phyloP scores from a whole-genome alignment of 306 rosid species.

The Quercus berberidifolia region DNA sequence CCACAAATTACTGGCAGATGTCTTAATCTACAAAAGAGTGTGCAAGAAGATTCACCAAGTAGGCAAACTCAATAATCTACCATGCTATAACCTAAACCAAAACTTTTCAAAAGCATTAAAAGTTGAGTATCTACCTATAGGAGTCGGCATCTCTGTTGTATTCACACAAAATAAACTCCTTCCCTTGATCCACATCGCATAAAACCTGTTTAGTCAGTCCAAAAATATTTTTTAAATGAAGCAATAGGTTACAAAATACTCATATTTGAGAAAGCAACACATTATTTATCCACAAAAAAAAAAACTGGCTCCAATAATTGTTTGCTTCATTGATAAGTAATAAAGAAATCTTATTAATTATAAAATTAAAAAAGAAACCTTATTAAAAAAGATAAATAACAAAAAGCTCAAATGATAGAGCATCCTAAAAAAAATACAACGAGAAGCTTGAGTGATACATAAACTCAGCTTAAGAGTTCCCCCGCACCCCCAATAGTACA shows the following conservation, averaged over 20 bases:
- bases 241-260: background rate
- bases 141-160: conserved; percentile 98
- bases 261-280: background rate
- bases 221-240: background rate
- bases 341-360: background rate
- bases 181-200: conserved; percentile 60
- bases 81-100: background rate
- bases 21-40: background rate
- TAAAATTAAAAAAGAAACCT: background rate
- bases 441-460: too few species aligned
- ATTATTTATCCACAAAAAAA: background rate
- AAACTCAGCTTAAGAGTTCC: too few species aligned
- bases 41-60: background rate
- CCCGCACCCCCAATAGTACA: too few species aligned
- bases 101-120: conserved; percentile 3
- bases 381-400: background rate
- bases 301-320: background rate
- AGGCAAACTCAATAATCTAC: background rate
- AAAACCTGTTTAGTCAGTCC: conserved; percentile 51
- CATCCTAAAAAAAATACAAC: too few species aligned
- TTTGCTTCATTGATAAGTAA: background rate
- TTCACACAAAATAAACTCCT: conserved; percentile 91
- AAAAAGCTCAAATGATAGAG: background rate
- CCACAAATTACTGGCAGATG: conserved; percentile 1
- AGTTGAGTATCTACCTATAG: conserved; percentile 50